A percentile compares a stretch with the other conserved stretches of the same genome.
Evolutionary conservation across 139 green algal species (phyloP).

Genomic region (Parachlorella kessleri): DNA sequence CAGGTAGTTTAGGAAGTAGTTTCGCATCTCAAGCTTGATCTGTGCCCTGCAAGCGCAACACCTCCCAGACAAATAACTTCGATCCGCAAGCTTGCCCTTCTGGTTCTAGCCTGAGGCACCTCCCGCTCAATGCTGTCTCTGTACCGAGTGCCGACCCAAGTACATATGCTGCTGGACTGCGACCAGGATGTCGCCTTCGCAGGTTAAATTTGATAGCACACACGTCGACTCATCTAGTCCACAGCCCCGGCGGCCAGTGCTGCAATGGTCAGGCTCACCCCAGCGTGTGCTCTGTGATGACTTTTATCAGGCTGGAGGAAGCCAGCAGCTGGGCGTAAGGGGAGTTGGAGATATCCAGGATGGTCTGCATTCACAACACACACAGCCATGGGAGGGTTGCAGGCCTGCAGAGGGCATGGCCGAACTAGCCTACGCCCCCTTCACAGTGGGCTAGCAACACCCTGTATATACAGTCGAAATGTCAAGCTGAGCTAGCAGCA

Average conservation of each 20-base stretch:
- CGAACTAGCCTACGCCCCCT: not conserved
- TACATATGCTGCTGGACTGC: no score
- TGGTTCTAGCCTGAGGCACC: no score
- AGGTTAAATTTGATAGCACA: no score
- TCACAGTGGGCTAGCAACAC: not conserved
- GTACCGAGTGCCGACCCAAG: no score
- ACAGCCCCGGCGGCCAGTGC: not conserved
- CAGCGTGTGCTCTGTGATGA: slow-evolving; percentile 90
- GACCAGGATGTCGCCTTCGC: no score
- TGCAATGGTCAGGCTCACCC: slow-evolving; percentile 49
- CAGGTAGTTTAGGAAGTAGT: slow-evolving; percentile 88
- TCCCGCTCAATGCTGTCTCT: no score
- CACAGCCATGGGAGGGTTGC: no score
- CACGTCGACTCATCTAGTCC: no score
- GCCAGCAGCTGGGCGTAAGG: slow-evolving; percentile 96
- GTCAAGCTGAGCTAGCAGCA: not conserved
- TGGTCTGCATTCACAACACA: slow-evolving; percentile 65
- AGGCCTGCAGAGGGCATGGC: not conserved
- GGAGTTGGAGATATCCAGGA: slow-evolving; percentile 88
- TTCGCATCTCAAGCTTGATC: slow-evolving; percentile 81
- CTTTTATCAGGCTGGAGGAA: slow-evolving; percentile 84
- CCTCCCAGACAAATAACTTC: no score
- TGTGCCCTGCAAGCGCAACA: not conserved
- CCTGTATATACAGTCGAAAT: not conserved
- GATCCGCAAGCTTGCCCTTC: no score